Conservation (phyloP, 768 basidiomycete genomes). For the Tulasnella calospora region DNA sequence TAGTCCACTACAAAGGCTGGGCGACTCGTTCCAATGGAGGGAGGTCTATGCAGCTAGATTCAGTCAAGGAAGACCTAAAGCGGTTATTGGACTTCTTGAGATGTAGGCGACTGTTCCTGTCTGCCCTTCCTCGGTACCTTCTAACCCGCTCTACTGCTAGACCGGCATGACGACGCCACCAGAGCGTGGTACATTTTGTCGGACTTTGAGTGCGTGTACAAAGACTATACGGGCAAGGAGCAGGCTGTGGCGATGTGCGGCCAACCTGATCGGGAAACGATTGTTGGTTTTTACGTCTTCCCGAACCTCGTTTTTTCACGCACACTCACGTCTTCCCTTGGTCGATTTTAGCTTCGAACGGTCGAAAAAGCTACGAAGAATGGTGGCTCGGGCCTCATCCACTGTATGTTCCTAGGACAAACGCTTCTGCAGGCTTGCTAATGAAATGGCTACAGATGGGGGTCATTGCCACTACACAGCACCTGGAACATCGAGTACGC, state of each 20-base stretch:
- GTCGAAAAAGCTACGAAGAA: not conserved
- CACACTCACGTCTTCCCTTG: not conserved
- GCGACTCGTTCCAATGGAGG: not conserved
- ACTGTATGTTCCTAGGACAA: not conserved
- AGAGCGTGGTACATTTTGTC: not conserved
- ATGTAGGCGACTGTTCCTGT: not conserved
- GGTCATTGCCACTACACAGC: not conserved
- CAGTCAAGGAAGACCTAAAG: not conserved
- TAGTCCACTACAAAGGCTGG: not conserved
- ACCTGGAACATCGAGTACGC: not conserved
- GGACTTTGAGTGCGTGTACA: not conserved
- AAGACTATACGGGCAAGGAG: not conserved
- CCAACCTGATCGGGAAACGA: not conserved
- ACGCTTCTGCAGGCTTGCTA: not conserved
- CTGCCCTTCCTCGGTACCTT: not conserved
- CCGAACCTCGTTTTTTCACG: not conserved
- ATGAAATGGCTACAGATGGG: not conserved
- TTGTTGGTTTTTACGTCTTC: not conserved
- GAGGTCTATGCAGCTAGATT: not conserved
- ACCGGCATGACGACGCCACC: not conserved
- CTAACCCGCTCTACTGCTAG: not conserved
- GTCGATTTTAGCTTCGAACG: not conserved
- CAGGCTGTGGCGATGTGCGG: not conserved
- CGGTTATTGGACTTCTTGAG: not conserved
- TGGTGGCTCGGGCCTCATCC: not conserved